Percentiles rank a stretch among this genome's conserved stretches.
Evolutionary conservation across 441 rosid genomes (phyloP).

Genomic region (Kokia cookei): DNA sequence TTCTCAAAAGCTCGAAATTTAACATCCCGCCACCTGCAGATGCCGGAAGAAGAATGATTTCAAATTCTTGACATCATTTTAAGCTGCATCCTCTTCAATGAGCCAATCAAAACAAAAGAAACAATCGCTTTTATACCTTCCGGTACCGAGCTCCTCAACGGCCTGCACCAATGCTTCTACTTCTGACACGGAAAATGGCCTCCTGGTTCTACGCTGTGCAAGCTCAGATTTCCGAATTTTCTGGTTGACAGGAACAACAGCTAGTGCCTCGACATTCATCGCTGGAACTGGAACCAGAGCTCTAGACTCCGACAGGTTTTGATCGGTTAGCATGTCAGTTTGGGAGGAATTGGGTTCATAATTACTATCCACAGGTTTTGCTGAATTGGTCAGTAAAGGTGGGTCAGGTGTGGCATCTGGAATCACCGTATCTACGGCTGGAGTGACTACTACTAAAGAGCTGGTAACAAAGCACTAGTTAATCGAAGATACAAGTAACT

Average conservation of each 20-base stretch:
- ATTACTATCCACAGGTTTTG: constrained; percentile 29
- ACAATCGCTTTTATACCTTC: constrained; percentile 38
- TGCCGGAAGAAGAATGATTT: constrained; percentile 6
- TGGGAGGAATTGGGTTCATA: constrained; percentile 29
- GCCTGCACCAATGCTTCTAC: constrained; percentile 73
- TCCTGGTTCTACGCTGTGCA: constrained; percentile 60
- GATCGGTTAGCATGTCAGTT: constrained; percentile 30
- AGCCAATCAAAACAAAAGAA: neutral
- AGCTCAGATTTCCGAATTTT: constrained; percentile 47
- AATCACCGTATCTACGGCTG: constrained; percentile 33
- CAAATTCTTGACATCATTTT: constrained; percentile 12
- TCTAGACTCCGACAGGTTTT: constrained; percentile 32
- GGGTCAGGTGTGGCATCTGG: constrained; percentile 29
- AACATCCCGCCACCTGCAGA: constrained; percentile 70
- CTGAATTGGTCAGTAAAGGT: constrained; percentile 21
- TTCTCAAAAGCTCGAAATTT: constrained; percentile 58
- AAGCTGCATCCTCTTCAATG: neutral
- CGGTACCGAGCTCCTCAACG: constrained; percentile 70
- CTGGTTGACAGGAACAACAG: constrained; percentile 28
- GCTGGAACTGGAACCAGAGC: constrained; percentile 49
- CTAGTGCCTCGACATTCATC: constrained; percentile 30
- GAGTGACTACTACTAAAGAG: constrained; percentile 30
- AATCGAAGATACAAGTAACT: constrained; percentile 6
- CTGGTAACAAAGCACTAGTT: constrained; percentile 38
- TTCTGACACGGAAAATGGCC: constrained; percentile 72